Evolutionary conservation across 208 protist species (phyloP).

Genomic region (Leishmania amazonensis): DNA sequence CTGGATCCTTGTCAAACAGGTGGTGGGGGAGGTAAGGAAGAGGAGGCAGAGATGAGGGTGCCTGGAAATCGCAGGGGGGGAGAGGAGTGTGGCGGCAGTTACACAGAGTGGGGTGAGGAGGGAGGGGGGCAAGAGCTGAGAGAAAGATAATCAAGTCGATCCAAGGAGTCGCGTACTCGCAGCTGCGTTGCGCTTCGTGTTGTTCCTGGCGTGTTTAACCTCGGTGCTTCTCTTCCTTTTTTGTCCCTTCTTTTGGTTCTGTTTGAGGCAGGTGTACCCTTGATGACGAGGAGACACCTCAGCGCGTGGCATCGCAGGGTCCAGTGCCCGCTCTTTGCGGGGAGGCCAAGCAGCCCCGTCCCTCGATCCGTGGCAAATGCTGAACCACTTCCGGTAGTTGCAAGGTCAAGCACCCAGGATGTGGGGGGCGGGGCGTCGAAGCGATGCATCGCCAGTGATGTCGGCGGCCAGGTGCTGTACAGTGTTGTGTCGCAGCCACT

Average conservation of each 20-base stretch:
- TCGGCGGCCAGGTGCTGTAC: neutral
- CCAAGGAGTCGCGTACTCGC: neutral
- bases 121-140: neutral
- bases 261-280: neutral
- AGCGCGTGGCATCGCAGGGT: neutral
- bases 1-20: neutral
- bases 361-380: neutral
- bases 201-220: neutral
- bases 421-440: neutral
- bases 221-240: neutral
- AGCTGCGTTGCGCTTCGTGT: neutral
- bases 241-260: neutral
- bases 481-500: neutral
- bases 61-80: neutral
- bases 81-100: neutral
- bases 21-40: neutral
- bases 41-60: neutral
- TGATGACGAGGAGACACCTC: neutral
- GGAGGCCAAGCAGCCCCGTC: neutral
- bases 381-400: neutral
- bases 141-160: neutral
- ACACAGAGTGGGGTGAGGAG: neutral
- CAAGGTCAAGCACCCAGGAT: neutral
- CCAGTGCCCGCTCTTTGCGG: neutral
- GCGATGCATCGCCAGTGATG: neutral